These are phyloP conservation scores for Russula brevipes DNA, from an alignment of 768 basidiomycete genomes.

Conservation along the genomic window DNA sequence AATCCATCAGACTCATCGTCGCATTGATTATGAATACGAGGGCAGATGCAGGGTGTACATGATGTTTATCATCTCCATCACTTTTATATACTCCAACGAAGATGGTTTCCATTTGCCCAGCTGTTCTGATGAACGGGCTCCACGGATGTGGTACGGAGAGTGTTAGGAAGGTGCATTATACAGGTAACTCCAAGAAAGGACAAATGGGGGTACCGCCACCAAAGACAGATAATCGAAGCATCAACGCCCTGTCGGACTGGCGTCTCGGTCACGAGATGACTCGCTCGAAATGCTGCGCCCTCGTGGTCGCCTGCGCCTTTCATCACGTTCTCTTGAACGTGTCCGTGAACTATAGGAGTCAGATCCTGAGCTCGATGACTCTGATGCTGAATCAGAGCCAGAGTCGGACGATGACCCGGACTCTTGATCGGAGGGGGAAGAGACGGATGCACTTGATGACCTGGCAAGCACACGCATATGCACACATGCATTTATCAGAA, in stretches of 20 bases:
- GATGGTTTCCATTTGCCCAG: no score
- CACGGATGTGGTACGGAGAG: not conserved
- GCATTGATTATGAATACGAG: slow-evolving; percentile 50
- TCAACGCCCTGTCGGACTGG: slow-evolving; percentile 14
- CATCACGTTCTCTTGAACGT: slow-evolving; percentile 42
- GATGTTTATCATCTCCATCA: not conserved
- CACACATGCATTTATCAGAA: not conserved
- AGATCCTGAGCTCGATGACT: slow-evolving; percentile 40
- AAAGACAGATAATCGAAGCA: not conserved
- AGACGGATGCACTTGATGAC: slow-evolving; percentile 8
- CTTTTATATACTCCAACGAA: not conserved
- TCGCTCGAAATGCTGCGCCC: slow-evolving; percentile 22
- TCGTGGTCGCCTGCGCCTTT: slow-evolving; percentile 35
- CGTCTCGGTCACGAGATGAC: slow-evolving; percentile 20
- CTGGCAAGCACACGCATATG: not conserved
- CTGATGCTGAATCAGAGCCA: slow-evolving; percentile 43
- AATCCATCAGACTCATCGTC: slow-evolving; percentile 40
- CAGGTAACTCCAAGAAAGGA: not conserved
- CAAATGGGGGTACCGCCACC: not conserved
- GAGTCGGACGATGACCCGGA: slow-evolving; percentile 31
- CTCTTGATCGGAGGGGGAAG: not conserved
- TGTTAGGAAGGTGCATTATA: not conserved
- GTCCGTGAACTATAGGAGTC: slow-evolving; percentile 34
- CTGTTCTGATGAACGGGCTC: not conserved
- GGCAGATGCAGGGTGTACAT: slow-evolving; percentile 23